Evolutionary conservation across 2,329 filamentous ascomycete species (phyloP), one percentile per base, ranked within the genome.

Genomic region (Berkeleyomyces basicola): DNA sequence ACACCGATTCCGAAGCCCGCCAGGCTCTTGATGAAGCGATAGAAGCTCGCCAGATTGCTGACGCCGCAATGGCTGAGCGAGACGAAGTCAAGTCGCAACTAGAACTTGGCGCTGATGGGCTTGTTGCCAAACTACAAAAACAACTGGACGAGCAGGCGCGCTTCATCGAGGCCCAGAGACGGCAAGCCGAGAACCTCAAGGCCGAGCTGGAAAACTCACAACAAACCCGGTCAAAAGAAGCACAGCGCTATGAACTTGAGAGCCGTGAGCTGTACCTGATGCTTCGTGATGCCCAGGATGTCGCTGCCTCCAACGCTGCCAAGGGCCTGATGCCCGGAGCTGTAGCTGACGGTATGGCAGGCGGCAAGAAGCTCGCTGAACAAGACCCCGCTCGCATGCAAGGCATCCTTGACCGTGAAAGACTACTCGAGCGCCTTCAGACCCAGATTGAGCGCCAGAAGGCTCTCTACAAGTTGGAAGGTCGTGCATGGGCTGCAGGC

Each of bases 211-310:
- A 90, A 31, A 91, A 90, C 69, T 76, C 95, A 63, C 90, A 96
- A 72, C 84, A 89, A 11, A 76, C 96, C 66, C 83, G 92, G 65
- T 87, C 88, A 16, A 91, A 95, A 72, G 92, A 97, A 72, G 81
- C 95, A 43, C 93, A 97, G 74, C 83, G 93, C 61, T 95, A 96
- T 70, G 93, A 99, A 74, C 78, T 99, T 39, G 93, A 99, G 75
- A 97, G 92, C 1, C 82, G 93, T 75, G 93, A 99, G 74, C 77
- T 99, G 31, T 99, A 97, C 73, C 86, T 99, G 63, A 99, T 99
- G 93, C 85, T 99, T 67, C 85, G 92, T 65, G 93, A 99, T 74
- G 92, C 93, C 44, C 92, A 97, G 74, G 92, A 99, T 70, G 90
- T 96, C 67, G 92, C 92, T 55, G 91, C 90, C 33, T 90, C 92